A percentile compares a stretch with the other conserved stretches of the same genome.
Evolutionary conservation across 1,139 yeast genomes (phyloP).

Genomic region (Scheffersomyces cryptocercus): DNA sequence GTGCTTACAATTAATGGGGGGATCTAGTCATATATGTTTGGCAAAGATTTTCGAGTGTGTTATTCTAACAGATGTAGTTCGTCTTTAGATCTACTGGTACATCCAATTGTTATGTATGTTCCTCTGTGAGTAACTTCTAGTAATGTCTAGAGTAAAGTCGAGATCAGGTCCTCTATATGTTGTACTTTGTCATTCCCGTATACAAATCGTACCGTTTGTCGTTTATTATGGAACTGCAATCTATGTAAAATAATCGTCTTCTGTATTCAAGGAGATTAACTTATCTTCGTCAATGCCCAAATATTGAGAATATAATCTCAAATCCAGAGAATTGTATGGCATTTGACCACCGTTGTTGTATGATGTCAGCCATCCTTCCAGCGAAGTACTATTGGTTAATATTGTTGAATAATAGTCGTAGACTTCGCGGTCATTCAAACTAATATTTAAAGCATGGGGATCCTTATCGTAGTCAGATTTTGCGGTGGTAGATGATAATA

Average conservation of each 20-base stretch:
- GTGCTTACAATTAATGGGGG: too few species aligned
- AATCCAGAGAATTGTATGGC: constrained; percentile 14
- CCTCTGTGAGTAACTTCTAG: too few species aligned
- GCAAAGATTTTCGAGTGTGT: too few species aligned
- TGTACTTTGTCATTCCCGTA: too few species aligned
- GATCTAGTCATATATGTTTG: too few species aligned
- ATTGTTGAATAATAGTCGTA: constrained; percentile 17
- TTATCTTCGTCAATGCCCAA: constrained; percentile 28
- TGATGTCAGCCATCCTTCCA: not conserved
- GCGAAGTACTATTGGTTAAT: constrained; percentile 4
- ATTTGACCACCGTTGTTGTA: not conserved
- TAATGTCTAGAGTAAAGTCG: too few species aligned
- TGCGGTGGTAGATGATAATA: not conserved
- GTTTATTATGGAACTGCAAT: too few species aligned
- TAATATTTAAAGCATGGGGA: constrained; percentile 6
- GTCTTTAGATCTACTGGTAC: too few species aligned
- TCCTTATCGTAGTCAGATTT: constrained; percentile 9
- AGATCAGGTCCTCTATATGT: too few species aligned
- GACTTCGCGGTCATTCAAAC: constrained; percentile 15
- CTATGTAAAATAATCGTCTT: constrained; percentile 30
- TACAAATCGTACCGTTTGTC: too few species aligned
- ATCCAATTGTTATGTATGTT: too few species aligned
- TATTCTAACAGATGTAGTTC: too few species aligned
- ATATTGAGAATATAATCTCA: constrained; percentile 24
- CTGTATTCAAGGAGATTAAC: constrained; percentile 23